These are phyloP conservation scores for Annulohypoxylon maeteangense DNA, from an alignment of 495 filamentous ascomycete genomes.

Conservation along the genomic window DNA sequence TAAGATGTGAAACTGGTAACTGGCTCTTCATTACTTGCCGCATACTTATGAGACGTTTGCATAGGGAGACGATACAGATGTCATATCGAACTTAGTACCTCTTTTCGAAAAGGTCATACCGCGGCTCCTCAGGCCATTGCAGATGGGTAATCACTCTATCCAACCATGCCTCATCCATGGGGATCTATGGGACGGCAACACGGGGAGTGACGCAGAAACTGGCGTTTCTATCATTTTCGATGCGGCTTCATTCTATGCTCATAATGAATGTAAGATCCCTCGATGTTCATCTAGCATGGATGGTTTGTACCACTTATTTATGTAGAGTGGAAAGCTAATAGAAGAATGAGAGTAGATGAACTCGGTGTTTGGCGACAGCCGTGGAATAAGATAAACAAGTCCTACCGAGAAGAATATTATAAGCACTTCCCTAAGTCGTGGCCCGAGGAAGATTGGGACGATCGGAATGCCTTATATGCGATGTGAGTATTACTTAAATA, in stretches of 20 bases:
- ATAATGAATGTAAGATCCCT: constrained; percentile 59
- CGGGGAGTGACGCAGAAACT: constrained; percentile 47
- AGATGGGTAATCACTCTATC: constrained; percentile 53
- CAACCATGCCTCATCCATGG: constrained; percentile 60
- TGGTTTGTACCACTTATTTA: background rate
- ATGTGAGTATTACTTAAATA: constrained; percentile 23
- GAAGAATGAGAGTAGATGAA: constrained; percentile 20
- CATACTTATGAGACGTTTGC: background rate
- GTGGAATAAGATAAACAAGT: constrained; percentile 30
- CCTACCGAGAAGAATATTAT: constrained; percentile 36
- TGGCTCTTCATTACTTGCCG: background rate
- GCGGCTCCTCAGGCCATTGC: constrained; percentile 52
- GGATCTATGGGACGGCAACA: constrained; percentile 62
- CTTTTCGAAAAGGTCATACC: constrained; percentile 55
- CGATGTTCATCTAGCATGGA: constrained; percentile 10
- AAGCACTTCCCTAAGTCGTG: constrained; percentile 33
- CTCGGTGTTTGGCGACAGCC: constrained; percentile 40
- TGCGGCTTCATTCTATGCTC: constrained; percentile 57
- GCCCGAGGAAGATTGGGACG: constrained; percentile 48
- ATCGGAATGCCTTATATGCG: constrained; percentile 46
- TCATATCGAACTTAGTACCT: constrained; percentile 16
- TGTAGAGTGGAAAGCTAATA: background rate
- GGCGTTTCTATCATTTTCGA: constrained; percentile 56
- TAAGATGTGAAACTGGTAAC: background rate
- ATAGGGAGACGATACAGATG: constrained; percentile 32